Percentiles rank a stretch among this genome's conserved stretches.
These are phyloP conservation scores for Ophiostoma tasmaniense DNA, from an alignment of 2,329 filamentous ascomycete species.

Conservation along the genomic window DNA sequence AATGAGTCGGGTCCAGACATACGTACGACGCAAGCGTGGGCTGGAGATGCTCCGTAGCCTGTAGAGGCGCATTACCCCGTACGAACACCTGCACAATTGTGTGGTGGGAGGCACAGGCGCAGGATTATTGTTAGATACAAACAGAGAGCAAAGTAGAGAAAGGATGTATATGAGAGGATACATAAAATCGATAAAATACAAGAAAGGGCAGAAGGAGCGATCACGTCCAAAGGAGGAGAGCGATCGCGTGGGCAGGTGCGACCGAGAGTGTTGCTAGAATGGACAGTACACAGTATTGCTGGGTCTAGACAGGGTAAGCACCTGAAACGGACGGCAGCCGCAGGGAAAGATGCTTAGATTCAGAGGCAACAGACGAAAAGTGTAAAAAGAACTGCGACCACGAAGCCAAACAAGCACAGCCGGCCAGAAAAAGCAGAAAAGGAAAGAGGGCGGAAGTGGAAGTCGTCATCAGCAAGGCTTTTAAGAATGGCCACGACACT, in stretches of 20 bases:
- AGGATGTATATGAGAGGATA: neutral
- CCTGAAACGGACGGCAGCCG: neutral
- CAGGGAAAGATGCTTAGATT: neutral
- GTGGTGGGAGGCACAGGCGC: neutral
- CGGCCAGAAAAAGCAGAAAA: neutral
- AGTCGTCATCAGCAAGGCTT: neutral
- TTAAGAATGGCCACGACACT: neutral
- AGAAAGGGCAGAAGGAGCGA: slow-evolving; percentile 1
- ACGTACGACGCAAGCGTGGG: slow-evolving; percentile 2
- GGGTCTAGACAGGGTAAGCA: no score
- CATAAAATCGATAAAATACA: neutral
- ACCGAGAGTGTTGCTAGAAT: neutral
- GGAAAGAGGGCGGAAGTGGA: neutral
- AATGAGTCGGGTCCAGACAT: neutral
- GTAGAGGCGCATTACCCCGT: no score
- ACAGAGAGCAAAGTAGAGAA: neutral
- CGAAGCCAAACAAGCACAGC: neutral
- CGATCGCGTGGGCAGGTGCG: slow-evolving; percentile 10
- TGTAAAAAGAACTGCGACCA: neutral
- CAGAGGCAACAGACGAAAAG: neutral
- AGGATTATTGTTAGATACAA: neutral
- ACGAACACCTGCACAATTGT: neutral
- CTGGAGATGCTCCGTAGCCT: neutral
- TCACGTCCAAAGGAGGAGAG: neutral
- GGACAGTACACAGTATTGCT: no score